Evolutionary conservation across 179 eudicot genomes (phyloP), one percentile per base, ranked within the genome.

Genomic region (Beta corolliflora): DNA sequence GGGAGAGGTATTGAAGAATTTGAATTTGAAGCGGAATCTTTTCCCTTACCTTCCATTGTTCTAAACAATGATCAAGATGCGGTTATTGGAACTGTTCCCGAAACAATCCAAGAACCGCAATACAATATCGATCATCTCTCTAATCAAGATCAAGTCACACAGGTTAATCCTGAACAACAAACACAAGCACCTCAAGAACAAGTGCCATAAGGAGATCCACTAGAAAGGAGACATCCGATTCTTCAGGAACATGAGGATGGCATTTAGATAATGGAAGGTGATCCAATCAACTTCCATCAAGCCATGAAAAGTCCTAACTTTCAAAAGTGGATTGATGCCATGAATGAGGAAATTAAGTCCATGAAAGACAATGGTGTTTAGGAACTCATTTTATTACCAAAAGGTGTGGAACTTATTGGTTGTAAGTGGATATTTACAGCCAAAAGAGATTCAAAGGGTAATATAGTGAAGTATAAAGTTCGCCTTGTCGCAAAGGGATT

Each of bases 1-100:
- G 72, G 71, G 81, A 73, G 25, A 36, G 59, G 13, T 41, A 41
- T 52, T 78, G 66, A 60, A 19, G 81, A 78, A 0, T 23, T 78
- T 75, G 23, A 56, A 12, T 75, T 75, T 46, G 55, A 70, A 70
- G 55, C 44, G 73, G 55, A 70, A 70, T 70, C 55, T 14, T 0
- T 70, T 46, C 48, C 54, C 9, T 54, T 70, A 44, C 73, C 73
- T 45, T 44, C 29, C 19, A 48, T 46, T 70, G 31, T 70, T 59
- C 1, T 19, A 0, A 19, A 59, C 21, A 59, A 19, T 19, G 23
- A 5, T 59, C 25, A 59, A 59, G 25, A 16, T 59, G 21, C 63
- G 13, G 16, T 9, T 59, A 0, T 16, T 16, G 63, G 4, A 3
- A 18, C 5, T 59, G 23, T 19, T 59, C 1, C 5, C 15, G 64